Evolutionary conservation across 108 stramenopile genomes (phyloP).

Genomic region (Schizochytrium sp.): DNA sequence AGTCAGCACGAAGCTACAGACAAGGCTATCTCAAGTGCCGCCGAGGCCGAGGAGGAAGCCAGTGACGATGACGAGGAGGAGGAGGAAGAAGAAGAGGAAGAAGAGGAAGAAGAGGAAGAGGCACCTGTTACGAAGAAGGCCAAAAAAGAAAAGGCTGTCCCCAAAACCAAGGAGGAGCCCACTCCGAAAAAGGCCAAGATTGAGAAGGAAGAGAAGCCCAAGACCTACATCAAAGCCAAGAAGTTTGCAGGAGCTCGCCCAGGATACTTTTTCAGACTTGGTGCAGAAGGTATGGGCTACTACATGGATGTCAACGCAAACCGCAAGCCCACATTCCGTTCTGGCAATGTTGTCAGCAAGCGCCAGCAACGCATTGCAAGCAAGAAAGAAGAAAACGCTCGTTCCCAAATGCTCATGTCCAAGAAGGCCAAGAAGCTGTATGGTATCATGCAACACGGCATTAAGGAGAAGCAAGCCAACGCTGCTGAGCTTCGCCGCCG

Average conservation of each 20-base stretch:
- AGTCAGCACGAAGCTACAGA: slow-evolving; percentile 55
- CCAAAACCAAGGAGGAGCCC: slow-evolving; percentile 3
- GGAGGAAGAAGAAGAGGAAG: background rate
- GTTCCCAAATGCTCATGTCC: slow-evolving; percentile 91
- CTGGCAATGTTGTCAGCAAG: background rate
- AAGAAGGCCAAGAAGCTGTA: slow-evolving; percentile 91
- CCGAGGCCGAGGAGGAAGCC: slow-evolving; percentile 42
- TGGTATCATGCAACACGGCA: slow-evolving; percentile 91
- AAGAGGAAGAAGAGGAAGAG: slow-evolving; percentile 71
- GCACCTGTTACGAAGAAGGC: background rate
- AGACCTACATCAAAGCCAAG: slow-evolving; percentile 63
- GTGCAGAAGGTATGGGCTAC: slow-evolving; percentile 68
- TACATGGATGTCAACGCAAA: slow-evolving; percentile 66
- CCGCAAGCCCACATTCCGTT: slow-evolving; percentile 60
- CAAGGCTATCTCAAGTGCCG: background rate
- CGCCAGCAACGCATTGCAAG: slow-evolving; percentile 10
- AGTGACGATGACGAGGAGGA: slow-evolving; percentile 54
- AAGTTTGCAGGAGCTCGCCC: slow-evolving; percentile 65
- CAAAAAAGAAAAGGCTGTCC: background rate
- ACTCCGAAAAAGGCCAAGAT: background rate
- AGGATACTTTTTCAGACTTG: slow-evolving; percentile 69
- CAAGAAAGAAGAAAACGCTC: slow-evolving; percentile 82
- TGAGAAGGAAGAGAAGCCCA: background rate
- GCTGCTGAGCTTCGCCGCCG: slow-evolving; percentile 83
- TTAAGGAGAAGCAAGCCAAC: slow-evolving; percentile 83